phyloP scores from a whole-genome alignment of 768 basidiomycete species.

The Jaapia argillacea region DNA sequence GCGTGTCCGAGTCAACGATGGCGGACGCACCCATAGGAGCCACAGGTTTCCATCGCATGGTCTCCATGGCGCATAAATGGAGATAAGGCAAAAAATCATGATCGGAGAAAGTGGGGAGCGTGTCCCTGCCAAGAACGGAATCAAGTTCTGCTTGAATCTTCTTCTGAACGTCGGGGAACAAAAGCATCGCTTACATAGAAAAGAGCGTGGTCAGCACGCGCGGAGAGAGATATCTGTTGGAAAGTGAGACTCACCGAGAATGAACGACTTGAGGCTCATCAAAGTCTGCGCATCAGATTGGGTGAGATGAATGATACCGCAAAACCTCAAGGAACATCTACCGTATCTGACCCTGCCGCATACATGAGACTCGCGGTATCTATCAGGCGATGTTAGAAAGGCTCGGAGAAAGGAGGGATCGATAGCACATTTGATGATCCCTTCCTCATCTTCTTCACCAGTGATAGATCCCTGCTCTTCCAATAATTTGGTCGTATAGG shows the following conservation, averaged over 20 bases:
- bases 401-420: background rate
- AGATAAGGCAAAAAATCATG: slow-evolving; percentile 11
- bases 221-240: background rate
- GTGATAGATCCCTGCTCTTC: background rate
- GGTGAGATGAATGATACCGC: no score
- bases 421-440: background rate
- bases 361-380: background rate
- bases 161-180: slow-evolving; percentile 7
- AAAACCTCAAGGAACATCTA: no score
- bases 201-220: background rate
- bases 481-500: background rate
- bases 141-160: slow-evolving; percentile 9
- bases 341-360: no score
- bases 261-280: no score
- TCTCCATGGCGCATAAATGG: slow-evolving; percentile 11
- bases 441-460: background rate
- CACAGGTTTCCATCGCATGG: slow-evolving; percentile 8
- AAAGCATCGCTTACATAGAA: slow-evolving; percentile 9
- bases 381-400: background rate
- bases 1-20: no score
- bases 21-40: slow-evolving; percentile 9
- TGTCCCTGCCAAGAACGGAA: slow-evolving; percentile 9
- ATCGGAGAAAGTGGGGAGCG: slow-evolving; percentile 14
- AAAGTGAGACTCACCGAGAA: no score
- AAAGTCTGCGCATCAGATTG: no score